Evolutionary conservation across 805 yeast genomes (phyloP), one percentile per base, ranked within the genome.

Genomic region (Allodekkera sacchari): DNA sequence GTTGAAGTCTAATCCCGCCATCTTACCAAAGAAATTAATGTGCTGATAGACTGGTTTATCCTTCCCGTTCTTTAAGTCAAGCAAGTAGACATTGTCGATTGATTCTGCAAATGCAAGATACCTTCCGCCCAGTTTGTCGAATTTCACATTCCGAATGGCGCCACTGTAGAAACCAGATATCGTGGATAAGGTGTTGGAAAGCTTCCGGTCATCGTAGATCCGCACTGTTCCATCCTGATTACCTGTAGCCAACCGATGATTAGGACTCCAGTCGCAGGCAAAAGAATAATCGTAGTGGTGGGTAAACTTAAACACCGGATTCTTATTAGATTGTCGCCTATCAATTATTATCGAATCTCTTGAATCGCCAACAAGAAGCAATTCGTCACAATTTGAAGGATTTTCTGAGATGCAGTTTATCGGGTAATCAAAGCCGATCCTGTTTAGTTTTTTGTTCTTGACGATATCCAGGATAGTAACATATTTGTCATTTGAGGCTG

Each of bases 241-340:
- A 5, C 82, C 82, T 0, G 79, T 67, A 4, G 71, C 66, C 12
- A 75, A 39, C 22, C 22, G 10, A 20, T 20, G 22, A 10, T 20
- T 20, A 7, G 10, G 10, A 27, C 48, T 45, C 81, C 82, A 76
- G 42, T 74, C 80, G 45, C 79, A 74, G 25, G 75, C 60, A 39
- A 75, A 75, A 4, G 75, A 68, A 45, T 48, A 74, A 45, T 76
- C 82, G 30, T 52, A 50, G 47, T 75, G 82, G 6, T 76, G 77
- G 16, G 36, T 34, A 22, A 64, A 36, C 3, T 13, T 21, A 8
- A 27, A 23, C 6, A 33, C 36, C 11, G 37, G 32, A 4, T 11
- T 12, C 2, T 26, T 23, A 4, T 25, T 18, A 10, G 32, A 13
- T n/a, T 23, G 31, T 31, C 77, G 43, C 10, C 57, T 48, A 46